phyloP scores from a whole-genome alignment of 768 basidiomycete species.

The Amanita fuliginea region DNA sequence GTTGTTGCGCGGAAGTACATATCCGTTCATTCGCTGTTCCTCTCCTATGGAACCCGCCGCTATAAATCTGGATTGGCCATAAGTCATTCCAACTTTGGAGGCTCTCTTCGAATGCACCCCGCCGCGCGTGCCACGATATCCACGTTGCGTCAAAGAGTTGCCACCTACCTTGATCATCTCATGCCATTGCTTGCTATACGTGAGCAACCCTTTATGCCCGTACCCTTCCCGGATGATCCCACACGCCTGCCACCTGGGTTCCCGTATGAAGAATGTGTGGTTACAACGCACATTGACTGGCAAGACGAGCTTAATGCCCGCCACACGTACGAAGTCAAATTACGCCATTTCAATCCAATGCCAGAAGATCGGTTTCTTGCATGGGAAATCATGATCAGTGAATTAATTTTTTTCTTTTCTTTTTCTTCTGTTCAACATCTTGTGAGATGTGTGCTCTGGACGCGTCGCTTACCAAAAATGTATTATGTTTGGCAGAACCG shows the following conservation, averaged over 20 bases:
- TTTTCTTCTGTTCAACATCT: no score
- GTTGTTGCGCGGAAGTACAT: no score
- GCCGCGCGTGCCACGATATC: background rate
- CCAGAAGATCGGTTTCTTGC: background rate
- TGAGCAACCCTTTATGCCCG: background rate
- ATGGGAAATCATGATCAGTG: constrained; percentile 6
- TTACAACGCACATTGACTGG: background rate
- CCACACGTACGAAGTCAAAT: constrained; percentile 1
- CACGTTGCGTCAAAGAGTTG: background rate
- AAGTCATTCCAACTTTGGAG: no score
- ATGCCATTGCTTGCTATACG: background rate
- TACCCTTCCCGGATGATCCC: constrained; percentile 2
- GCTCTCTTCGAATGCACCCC: background rate
- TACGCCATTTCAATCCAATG: background rate
- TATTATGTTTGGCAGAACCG: background rate
- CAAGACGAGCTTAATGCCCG: background rate
- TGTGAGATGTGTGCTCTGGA: background rate
- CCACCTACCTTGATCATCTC: background rate
- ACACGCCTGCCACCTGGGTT: constrained; percentile 1
- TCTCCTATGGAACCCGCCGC: background rate
- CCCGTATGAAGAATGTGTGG: constrained; percentile 1
- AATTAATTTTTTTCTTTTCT: no score
- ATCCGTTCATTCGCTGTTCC: background rate
- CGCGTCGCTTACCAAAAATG: background rate
- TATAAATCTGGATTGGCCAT: background rate